Percentiles rank a stretch among this genome's conserved stretches.
Conservation (phyloP, 148 eudicot species). For the Linanthus parryae region DNA sequence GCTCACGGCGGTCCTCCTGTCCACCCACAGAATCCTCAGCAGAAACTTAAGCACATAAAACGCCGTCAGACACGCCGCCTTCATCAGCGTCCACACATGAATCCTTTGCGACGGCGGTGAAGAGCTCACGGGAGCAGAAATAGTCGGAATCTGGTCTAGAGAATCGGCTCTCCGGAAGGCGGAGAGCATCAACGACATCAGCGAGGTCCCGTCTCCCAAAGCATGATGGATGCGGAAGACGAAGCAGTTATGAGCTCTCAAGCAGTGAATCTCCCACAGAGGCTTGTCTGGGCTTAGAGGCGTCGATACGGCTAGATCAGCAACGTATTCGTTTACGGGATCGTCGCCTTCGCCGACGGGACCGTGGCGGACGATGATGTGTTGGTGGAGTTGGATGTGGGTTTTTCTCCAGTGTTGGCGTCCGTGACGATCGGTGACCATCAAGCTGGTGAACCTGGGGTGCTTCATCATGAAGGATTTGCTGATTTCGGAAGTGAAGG, state of each 20-base stretch:
- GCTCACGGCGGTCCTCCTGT: conserved; percentile 41
- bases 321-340: conserved; percentile 46
- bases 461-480: conserved; percentile 41
- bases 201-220: conserved; percentile 59
- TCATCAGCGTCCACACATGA: conserved; percentile 15
- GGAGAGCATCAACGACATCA: conserved; percentile 50
- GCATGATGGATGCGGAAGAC: conserved; percentile 61
- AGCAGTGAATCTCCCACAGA: conserved; percentile 62
- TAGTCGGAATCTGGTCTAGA: conserved; percentile 17
- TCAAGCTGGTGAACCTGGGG: conserved; percentile 73
- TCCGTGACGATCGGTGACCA: conserved; percentile 34
- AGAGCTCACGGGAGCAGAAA: conserved; percentile 5
- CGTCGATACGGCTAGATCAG: conserved; percentile 45
- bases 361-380: conserved; percentile 34
- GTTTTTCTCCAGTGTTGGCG: conserved; percentile 50
- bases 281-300: conserved; percentile 57
- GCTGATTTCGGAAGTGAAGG: conserved; percentile 29
- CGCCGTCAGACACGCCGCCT: conserved; percentile 37
- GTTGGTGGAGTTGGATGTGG: conserved; percentile 44
- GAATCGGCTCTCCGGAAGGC: conserved; percentile 23
- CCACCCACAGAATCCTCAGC: conserved; percentile 49
- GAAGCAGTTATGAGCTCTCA: conserved; percentile 33
- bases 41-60: conserved; percentile 33
- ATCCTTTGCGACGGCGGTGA: background rate
- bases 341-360: too few relatives aligned